Conservation (phyloP, 2,329 filamentous ascomycete genomes). For the Microcyclospora pomicola region DNA sequence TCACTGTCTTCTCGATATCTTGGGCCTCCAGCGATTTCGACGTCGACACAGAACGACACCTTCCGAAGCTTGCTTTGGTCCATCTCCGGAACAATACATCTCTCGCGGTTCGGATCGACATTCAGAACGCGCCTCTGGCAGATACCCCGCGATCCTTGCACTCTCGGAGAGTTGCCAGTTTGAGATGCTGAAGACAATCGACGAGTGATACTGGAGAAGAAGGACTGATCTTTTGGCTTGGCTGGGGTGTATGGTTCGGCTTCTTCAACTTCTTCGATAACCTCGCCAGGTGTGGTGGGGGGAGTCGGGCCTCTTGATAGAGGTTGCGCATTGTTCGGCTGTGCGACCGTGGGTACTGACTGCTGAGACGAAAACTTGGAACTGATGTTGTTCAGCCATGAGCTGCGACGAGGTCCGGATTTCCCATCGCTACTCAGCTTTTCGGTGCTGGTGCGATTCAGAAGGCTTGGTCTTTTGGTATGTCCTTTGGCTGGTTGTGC, state of each 20-base stretch:
- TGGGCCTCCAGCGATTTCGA: slow-evolving; percentile 85
- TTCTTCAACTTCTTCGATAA: slow-evolving; percentile 22
- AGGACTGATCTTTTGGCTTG: slow-evolving; percentile 57
- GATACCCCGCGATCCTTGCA: slow-evolving; percentile 49
- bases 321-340: slow-evolving; percentile 32
- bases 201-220: slow-evolving; percentile 68
- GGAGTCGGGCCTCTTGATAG: slow-evolving; percentile 36
- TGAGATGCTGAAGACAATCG: slow-evolving; percentile 54
- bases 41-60: slow-evolving; percentile 92
- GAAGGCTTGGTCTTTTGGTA: slow-evolving; percentile 27
- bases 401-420: slow-evolving; percentile 44
- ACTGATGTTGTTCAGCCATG: slow-evolving; percentile 88
- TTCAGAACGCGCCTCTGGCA: slow-evolving; percentile 76
- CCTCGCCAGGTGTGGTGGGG: slow-evolving; percentile 38
- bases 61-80: slow-evolving; percentile 68
- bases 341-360: slow-evolving; percentile 26
- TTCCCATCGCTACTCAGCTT: slow-evolving; percentile 16
- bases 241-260: slow-evolving; percentile 55
- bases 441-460: slow-evolving; percentile 28
- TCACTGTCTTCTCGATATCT: slow-evolving; percentile 51
- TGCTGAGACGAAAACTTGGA: slow-evolving; percentile 60
- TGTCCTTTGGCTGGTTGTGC: not conserved
- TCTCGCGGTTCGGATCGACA: slow-evolving; percentile 62
- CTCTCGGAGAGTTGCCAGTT: slow-evolving; percentile 32
- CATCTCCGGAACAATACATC: slow-evolving; percentile 67